Evolutionary conservation across 2,329 filamentous ascomycete genomes (phyloP), one percentile per base, ranked within the genome.

Genomic region (Xylaria polymorpha): DNA sequence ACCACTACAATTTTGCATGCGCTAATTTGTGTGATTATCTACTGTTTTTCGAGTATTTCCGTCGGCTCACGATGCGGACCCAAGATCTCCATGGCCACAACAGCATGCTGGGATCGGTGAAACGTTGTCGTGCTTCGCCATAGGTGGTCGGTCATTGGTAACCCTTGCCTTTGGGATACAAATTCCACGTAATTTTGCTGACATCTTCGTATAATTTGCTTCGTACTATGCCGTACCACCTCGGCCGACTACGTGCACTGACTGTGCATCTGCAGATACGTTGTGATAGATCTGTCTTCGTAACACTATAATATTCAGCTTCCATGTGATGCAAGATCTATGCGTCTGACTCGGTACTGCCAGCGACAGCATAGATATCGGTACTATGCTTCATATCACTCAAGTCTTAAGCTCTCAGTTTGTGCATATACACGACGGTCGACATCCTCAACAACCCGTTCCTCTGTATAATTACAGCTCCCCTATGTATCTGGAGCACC

Each of bases 191-290:
- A 53, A 57, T 48, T 55, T 50, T 53, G 53, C 51, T 32, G 51
- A 53, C 63, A 50, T 56, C 61, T 67, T 70, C 63, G 68, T 74
- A 66, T 70, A 67, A 66, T 68, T 32, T 50, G 61, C 50, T 56
- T 64, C 71, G 68, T 75, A 57, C 57, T 22, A 67, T 62, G 74
- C 70, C 51, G 72, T 72, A 72, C 73, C 59, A 73, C 73, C 58
- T 66, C 73, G 71, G 72, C 61, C 60, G 59, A 58, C 51, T 64
- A 71, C 73, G 67, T 74, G 10, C 53, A 48, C 62, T 32, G 4
- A 22, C 20, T 71, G 66, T 67, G 67, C 58, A 71, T 69, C 66
- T 75, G 69, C 71, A 75, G 69, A 72, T 74, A 74, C 72, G 51
- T 58, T 12, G 46, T 18, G 20, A 60, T 64, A 67, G 58, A 72